Conservation (phyloP, 768 basidiomycete genomes). For the Goffeauzyma gilvescens region DNA sequence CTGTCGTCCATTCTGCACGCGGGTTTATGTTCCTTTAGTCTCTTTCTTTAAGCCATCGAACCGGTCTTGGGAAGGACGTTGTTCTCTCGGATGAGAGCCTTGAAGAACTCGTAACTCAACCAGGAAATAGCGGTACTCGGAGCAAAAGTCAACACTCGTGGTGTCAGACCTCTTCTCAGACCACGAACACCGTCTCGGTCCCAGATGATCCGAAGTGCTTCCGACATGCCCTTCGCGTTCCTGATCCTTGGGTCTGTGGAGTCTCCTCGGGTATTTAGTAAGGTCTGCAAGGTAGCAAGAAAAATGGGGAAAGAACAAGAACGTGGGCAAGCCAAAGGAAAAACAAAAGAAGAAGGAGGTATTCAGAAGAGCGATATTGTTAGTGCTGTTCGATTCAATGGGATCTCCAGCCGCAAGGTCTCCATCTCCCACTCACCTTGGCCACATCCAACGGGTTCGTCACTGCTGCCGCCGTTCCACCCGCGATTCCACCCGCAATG, state of each 20-base stretch:
- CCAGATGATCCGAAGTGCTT: slow-evolving; percentile 80
- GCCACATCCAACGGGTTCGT: slow-evolving; percentile 95
- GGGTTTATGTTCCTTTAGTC: neutral
- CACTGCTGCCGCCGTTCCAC: slow-evolving; percentile 81
- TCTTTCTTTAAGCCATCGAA: neutral
- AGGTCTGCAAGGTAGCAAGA: slow-evolving; percentile 37
- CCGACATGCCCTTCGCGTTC: slow-evolving; percentile 59
- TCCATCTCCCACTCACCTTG: slow-evolving; percentile 37
- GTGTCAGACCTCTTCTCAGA: slow-evolving; percentile 68
- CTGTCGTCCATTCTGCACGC: no score
- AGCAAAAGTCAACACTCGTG: slow-evolving; percentile 82
- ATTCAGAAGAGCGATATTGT: neutral
- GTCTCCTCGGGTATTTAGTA: slow-evolving; percentile 85
- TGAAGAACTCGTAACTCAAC: slow-evolving; percentile 97
- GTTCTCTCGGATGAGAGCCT: slow-evolving; percentile 2
- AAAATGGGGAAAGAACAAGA: neutral
- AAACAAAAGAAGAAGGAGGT: neutral
- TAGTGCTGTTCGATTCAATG: neutral
- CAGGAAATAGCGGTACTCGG: slow-evolving; percentile 94
- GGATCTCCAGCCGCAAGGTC: no score
- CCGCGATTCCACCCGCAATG: slow-evolving; percentile 74
- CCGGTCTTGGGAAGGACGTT: neutral
- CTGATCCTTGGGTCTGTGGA: slow-evolving; percentile 70
- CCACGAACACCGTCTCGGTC: slow-evolving; percentile 64
- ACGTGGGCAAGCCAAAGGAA: neutral